Evolutionary conservation across 305 asterid species (phyloP).

Genomic region (Fraxinus sp.): DNA sequence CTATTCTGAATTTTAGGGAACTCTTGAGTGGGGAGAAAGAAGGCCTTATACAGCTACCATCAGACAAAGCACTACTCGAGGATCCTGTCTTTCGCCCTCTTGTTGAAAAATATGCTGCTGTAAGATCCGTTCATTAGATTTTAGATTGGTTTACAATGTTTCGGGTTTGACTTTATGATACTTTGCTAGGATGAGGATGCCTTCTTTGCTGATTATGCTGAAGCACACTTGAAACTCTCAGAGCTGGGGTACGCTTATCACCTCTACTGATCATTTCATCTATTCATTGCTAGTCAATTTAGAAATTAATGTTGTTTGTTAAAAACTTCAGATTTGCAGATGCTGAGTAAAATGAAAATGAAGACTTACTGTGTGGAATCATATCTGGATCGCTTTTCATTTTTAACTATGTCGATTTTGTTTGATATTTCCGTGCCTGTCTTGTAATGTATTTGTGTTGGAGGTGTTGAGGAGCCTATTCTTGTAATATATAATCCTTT

Average conservation of each 20-base stretch:
- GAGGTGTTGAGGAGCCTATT: background rate
- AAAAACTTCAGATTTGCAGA: constrained; percentile 51
- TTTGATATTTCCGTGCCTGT: background rate
- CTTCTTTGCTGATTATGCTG: constrained; percentile 76
- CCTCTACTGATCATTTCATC: background rate
- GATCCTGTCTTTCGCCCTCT: constrained; percentile 69
- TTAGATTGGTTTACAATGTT: background rate
- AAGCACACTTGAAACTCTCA: constrained; percentile 79
- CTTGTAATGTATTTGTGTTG: background rate
- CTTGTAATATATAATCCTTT: background rate
- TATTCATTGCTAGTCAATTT: background rate
- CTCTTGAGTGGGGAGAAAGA: constrained; percentile 73
- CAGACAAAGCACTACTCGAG: constrained; percentile 73
- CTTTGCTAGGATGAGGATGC: constrained; percentile 68
- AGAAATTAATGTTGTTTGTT: background rate
- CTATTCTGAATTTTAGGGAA: constrained; percentile 39
- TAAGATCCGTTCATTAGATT: constrained; percentile 20
- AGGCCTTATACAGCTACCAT: constrained; percentile 72
- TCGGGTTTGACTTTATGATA: background rate
- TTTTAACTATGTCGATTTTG: background rate
- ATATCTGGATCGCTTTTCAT: background rate
- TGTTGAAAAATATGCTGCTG: constrained; percentile 80
- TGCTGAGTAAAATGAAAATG: constrained; percentile 25
- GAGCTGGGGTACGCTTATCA: constrained; percentile 59
- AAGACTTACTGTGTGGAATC: background rate